Evolutionary conservation across 371 early-diverging fungal genomes (phyloP), one percentile per base, ranked within the genome.

Genomic region (Basidiobolus meristosporus): DNA sequence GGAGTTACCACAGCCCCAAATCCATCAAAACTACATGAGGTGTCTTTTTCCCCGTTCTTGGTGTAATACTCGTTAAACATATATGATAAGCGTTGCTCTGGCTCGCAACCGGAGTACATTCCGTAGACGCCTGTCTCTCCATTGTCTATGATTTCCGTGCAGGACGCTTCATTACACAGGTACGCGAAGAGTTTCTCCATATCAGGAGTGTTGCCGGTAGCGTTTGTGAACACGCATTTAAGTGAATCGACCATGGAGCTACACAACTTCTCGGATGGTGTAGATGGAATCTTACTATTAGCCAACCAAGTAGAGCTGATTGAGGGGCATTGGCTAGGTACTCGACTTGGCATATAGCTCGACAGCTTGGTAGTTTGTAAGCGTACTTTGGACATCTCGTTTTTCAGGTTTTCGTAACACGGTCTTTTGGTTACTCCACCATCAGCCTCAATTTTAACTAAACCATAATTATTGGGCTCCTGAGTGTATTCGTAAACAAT

Each of bases 401-500:
- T 42, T 38, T 67, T 56, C 7, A 72, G 42, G 36, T 68, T 62
- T 21, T 40, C 47, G 45, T 62, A 73, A 32, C 67, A 70, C 1
- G 46, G 47, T 19, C 70, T 36, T 38, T 47, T 39, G 34, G 45
- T 36, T 7, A 57, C 39, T 29, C 62, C 60, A 22, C 54, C 54
- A 50, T 62, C 66, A 18, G 47, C 43, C n/a, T 54, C 43, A 33
- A 73, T 59, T 46, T 70, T 57, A 36, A 81, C 82, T 6, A 85
- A 47, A 1, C 84, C 84, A 52, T 82, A 85, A 41, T 70, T 52
- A 54, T 83, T 85, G 47, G 59, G 68, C 41, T 85, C 82, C 40
- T 85, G 70, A 4, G 73, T 63, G 69, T 72, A 85, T 51, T 82
- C 82, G 49, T 83, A 85, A 23, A 77, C 70, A 23, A 85, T 65